Evolutionary conservation across 192 early-diverging fungal species (phyloP).

Genomic region (Physocladia obscura): DNA sequence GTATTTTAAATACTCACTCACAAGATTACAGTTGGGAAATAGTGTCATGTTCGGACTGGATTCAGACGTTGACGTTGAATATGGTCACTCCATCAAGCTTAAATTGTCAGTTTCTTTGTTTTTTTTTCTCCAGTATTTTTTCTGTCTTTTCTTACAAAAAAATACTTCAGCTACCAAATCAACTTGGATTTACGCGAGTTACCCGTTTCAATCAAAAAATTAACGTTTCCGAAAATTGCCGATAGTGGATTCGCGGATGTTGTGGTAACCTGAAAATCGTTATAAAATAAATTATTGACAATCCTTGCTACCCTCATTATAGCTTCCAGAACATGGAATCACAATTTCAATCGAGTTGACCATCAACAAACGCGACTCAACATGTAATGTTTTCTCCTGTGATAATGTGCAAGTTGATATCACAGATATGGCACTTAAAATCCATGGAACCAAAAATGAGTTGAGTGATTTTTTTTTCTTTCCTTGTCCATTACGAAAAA

Average conservation of each 20-base stretch:
- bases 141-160: not conserved
- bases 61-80: not conserved
- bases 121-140: not conserved
- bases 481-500: no score
- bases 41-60: not conserved
- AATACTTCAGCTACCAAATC: not conserved
- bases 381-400: not conserved
- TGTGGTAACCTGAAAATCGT: not conserved
- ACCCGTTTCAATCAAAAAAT: not conserved
- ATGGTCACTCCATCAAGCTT: not conserved
- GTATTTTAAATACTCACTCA: not conserved
- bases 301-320: no score
- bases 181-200: not conserved
- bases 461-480: not conserved
- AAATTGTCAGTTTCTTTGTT: no score
- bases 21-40: not conserved
- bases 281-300: not conserved
- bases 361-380: not conserved
- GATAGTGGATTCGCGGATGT: not conserved
- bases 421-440: not conserved
- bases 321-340: not conserved
- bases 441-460: not conserved
- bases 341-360: not conserved
- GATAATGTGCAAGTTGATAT: not conserved
- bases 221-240: not conserved